Evolutionary conservation across 2,329 filamentous ascomycete genomes (phyloP), one percentile per base, ranked within the genome.

Genomic region (Xylaria sp.): DNA sequence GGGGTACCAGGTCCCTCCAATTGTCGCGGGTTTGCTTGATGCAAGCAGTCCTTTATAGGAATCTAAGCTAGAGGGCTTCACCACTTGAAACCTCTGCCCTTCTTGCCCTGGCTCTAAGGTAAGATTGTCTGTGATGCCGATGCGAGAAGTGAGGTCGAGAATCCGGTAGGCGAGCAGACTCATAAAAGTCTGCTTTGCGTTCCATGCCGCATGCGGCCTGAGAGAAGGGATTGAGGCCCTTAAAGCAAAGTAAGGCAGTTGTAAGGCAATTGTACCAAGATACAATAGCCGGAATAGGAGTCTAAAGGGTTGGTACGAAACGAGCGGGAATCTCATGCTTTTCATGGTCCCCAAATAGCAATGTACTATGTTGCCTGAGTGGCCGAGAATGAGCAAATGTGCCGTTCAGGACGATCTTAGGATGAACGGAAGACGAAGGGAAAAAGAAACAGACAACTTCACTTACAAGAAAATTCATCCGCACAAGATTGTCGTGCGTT

Each of bases 1-100:
- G 10, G 70, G 74, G 57, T 58, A 78, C 77, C 77, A 79, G 1
- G 77, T 78, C 0, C 74, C 76, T 4, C 77, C 76, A n/a, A 76
- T 73, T 1, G 71, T 64, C 1, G 69, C 72, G 12, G 76, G 76
- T 20, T 70, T 55, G 2, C 71, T n/a, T 8, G 65, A 66, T 20
- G 39, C 64, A 23, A 77, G 69, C 1, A 65, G 71, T 0, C 75
- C 75, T 50, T 59, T 67, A 58, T 77, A 77, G 10, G 68, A 20
- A 2, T 65, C 51, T 28, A 48, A 10, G 8, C 37, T 1, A 1
- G 69, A 56, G 1, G 75, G 73, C 12, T 31, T 10, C 2, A 73
- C 65, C 15, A 60, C n/a, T 18, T 74, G 67, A 28, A 73, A 74
- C 20, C 69, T 34, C 9, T 72, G 60, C 8, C 65, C 69, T 31